Percentiles rank a stretch among this genome's conserved stretches.
Conservation (phyloP, 192 early-diverging fungal species). For the Coemansia sp. region DNA sequence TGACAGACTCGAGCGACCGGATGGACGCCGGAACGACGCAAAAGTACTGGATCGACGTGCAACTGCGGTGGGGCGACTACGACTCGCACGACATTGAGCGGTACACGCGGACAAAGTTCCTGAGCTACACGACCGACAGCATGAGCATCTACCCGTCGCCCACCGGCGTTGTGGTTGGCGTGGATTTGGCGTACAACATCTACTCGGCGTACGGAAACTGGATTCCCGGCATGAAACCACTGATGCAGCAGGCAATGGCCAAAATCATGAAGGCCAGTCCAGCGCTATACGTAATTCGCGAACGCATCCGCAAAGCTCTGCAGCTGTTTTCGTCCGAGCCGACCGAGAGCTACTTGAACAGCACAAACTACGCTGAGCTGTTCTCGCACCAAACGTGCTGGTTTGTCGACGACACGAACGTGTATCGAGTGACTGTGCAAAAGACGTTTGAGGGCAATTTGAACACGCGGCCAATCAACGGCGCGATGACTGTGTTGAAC, state of each 20-base stretch:
- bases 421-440: slow-evolving; percentile 99
- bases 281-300: slow-evolving; percentile 93
- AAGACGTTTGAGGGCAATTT: slow-evolving; percentile 99
- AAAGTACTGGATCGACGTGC: slow-evolving; percentile 98
- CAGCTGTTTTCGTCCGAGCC: slow-evolving; percentile 98
- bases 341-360: slow-evolving; percentile 95
- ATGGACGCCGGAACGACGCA: slow-evolving; percentile 97
- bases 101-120: slow-evolving; percentile 96
- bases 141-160: slow-evolving; percentile 99
- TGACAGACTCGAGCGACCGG: slow-evolving; percentile 91
- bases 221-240: slow-evolving; percentile 98
- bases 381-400: slow-evolving; percentile 99
- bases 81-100: slow-evolving; percentile 99
- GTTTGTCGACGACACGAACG: slow-evolving; percentile 99
- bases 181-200: slow-evolving; percentile 97
- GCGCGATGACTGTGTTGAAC: slow-evolving; percentile 98
- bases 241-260: slow-evolving; percentile 95
- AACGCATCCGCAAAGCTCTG: slow-evolving; percentile 97
- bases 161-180: slow-evolving; percentile 93
- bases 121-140: slow-evolving; percentile 97
- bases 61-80: slow-evolving; percentile 97
- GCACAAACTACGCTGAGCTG: slow-evolving; percentile 92
- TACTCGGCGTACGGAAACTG: slow-evolving; percentile 96
- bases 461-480: slow-evolving; percentile 98
- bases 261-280: slow-evolving; percentile 99